A percentile compares a stretch with the other conserved stretches of the same genome.
Conservation (phyloP, 306 rosid genomes). For the Cucumis cinereus region DNA sequence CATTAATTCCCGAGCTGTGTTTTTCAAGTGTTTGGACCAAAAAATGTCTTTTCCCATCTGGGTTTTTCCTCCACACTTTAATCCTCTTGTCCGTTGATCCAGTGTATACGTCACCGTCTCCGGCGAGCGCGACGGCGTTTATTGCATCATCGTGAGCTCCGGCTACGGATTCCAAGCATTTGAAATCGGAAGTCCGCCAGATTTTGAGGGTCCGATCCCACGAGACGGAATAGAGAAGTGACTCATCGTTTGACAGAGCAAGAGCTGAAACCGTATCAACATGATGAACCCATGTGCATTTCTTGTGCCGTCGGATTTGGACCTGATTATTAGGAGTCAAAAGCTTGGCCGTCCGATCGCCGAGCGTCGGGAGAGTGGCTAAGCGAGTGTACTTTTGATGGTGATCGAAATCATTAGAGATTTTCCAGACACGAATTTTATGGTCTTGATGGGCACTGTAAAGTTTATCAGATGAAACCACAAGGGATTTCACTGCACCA, state of each 20-base stretch:
- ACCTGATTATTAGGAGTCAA: conserved; percentile 62
- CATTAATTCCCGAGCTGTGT: conserved; percentile 73
- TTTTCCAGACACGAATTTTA: conserved; percentile 80
- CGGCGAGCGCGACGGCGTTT: conserved; percentile 49
- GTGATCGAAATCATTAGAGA: conserved; percentile 12
- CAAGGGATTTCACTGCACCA: conserved; percentile 70
- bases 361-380: conserved; percentile 73
- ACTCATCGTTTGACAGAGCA: conserved; percentile 54
- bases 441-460: conserved; percentile 86
- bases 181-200: conserved; percentile 65
- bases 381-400: conserved; percentile 38
- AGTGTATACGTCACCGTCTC: conserved; percentile 59
- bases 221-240: conserved; percentile 62
- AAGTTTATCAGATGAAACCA: conserved; percentile 43
- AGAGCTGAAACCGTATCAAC: conserved; percentile 79
- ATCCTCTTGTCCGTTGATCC: conserved; percentile 82
- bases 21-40: conserved; percentile 46
- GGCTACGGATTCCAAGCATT: conserved; percentile 59
- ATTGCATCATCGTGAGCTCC: conserved; percentile 85
- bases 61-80: conserved; percentile 51
- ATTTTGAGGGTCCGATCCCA: conserved; percentile 87
- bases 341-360: conserved; percentile 46
- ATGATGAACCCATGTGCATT: conserved; percentile 80
- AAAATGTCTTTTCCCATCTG: conserved; percentile 33
- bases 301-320: conserved; percentile 69